Evolutionary conservation across 1,284 basidiomycete species (phyloP).

Genomic region (Neonothopanus nambi): DNA sequence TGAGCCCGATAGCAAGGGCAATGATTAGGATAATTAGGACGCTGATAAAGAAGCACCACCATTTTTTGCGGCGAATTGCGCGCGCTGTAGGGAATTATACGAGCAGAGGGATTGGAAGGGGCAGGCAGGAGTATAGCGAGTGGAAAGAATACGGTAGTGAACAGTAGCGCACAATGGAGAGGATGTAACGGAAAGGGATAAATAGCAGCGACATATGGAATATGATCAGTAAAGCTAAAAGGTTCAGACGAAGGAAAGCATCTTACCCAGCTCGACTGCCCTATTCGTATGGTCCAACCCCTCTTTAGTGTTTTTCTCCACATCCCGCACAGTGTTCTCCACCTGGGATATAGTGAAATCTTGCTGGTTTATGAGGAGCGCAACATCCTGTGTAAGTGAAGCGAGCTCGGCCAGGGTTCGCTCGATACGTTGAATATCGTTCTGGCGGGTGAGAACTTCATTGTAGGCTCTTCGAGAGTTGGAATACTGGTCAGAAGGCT

Average conservation of each 20-base stretch:
- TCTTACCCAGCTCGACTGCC: not conserved
- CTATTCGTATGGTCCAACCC: not conserved
- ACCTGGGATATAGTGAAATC: not conserved
- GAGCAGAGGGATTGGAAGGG: too few species aligned
- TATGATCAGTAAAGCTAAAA: too few species aligned
- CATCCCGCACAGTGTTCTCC: not conserved
- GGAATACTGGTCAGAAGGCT: slow-evolving; percentile 84
- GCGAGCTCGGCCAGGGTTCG: slow-evolving; percentile 85
- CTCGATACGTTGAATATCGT: slow-evolving; percentile 88
- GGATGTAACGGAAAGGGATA: too few species aligned
- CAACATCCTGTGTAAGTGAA: slow-evolving; percentile 84
- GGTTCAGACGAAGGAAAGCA: too few species aligned
- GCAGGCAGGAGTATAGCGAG: too few species aligned
- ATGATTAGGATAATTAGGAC: not conserved
- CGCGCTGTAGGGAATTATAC: not conserved
- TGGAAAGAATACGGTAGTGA: too few species aligned
- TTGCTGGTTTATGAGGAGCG: not conserved
- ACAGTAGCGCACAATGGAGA: too few species aligned
- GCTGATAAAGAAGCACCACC: not conserved
- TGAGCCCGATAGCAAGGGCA: not conserved
- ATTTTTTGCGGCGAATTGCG: not conserved
- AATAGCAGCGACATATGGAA: not conserved
- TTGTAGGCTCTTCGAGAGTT: slow-evolving; percentile 85
- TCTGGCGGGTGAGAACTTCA: slow-evolving; percentile 90
- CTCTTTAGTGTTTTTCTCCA: not conserved